These are phyloP conservation scores for Cladosporium colombiae DNA, from an alignment of 2,329 filamentous ascomycete genomes.

Conservation along the genomic window DNA sequence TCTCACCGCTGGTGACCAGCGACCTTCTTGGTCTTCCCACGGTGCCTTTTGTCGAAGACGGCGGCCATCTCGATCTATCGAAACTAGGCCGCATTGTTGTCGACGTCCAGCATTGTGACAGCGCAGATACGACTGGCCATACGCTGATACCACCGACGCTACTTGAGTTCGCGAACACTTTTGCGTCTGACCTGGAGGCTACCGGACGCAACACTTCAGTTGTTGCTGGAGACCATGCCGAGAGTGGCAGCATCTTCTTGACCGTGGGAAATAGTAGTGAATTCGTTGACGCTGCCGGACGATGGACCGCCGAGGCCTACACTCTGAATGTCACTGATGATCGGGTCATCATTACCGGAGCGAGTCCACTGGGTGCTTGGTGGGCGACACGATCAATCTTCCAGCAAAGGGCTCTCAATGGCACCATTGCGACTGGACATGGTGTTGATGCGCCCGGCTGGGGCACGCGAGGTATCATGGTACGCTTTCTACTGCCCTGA, in stretches of 20 bases:
- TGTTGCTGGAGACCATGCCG: background rate
- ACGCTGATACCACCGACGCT: conserved; percentile 57
- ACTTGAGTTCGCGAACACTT: conserved; percentile 50
- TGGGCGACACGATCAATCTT: conserved; percentile 60
- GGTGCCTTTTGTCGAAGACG: conserved; percentile 21
- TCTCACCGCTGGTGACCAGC: background rate
- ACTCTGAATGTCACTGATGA: conserved; percentile 43
- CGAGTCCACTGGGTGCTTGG: conserved; percentile 58
- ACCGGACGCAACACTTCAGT: conserved; percentile 9
- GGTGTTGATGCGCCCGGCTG: conserved; percentile 54
- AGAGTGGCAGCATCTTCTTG: conserved; percentile 44
- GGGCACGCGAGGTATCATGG: conserved; percentile 32
- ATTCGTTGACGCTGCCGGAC: conserved; percentile 50
- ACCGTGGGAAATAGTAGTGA: conserved; percentile 46
- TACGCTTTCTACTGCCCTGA: conserved; percentile 3
- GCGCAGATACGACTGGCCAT: conserved; percentile 48
- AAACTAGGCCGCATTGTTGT: conserved; percentile 43
- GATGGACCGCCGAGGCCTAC: conserved; percentile 54
- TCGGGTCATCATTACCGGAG: conserved; percentile 52
- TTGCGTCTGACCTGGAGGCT: conserved; percentile 42
- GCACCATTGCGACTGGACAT: conserved; percentile 45
- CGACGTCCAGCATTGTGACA: conserved; percentile 44
- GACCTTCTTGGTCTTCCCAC: conserved; percentile 25
- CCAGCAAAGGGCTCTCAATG: conserved; percentile 51
- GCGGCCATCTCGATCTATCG: conserved; percentile 11